Conservation (phyloP, 2,329 filamentous ascomycete species). For the Penicillium janthinellum region DNA sequence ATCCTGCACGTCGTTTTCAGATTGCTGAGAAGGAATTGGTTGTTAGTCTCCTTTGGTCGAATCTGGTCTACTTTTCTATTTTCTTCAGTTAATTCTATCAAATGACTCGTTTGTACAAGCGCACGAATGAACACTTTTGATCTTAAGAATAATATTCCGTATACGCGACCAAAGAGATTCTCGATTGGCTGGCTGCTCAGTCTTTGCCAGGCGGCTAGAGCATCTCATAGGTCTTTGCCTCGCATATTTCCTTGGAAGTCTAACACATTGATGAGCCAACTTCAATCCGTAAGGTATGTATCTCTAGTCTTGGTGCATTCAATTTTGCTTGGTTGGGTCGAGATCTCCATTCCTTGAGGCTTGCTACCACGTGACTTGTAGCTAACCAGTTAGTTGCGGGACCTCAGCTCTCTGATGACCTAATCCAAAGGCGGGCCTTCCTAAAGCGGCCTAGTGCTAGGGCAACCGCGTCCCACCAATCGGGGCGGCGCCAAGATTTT, state of each 20-base stretch:
- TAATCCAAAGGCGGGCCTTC: slow-evolving; percentile 9
- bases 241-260: too few relatives aligned
- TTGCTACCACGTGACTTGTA: neutral
- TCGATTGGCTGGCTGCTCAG: neutral
- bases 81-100: slow-evolving; percentile 1
- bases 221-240: neutral
- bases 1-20: neutral
- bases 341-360: too few relatives aligned
- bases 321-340: neutral
- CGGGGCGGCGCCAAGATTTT: slow-evolving; percentile 44
- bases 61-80: slow-evolving; percentile 5
- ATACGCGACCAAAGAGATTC: neutral
- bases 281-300: neutral
- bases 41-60: slow-evolving; percentile 4
- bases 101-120: slow-evolving; percentile 8
- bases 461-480: slow-evolving; percentile 36
- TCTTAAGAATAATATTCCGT: neutral
- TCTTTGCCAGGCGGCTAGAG: neutral
- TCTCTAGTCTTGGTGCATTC: neutral
- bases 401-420: neutral
- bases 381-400: too few relatives aligned
- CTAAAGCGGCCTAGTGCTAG: slow-evolving; percentile 40
- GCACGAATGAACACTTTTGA: neutral
- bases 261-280: too few relatives aligned
- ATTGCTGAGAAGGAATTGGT: slow-evolving; percentile 8